phyloP scores from a whole-genome alignment of 164 flowering plant genomes.

The Warburgia ugandensis region DNA sequence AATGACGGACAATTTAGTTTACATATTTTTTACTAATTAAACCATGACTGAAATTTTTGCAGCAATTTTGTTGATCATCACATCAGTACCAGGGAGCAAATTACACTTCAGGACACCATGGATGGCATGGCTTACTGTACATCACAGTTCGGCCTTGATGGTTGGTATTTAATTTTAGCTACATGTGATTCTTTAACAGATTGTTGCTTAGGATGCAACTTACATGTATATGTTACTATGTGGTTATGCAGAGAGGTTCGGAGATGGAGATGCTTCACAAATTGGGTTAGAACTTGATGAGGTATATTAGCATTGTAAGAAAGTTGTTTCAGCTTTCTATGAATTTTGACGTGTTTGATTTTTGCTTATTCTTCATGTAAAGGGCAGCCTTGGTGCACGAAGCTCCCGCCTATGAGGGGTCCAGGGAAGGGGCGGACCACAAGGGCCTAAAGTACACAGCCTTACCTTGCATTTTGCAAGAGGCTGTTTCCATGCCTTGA shows the following conservation, averaged over 20 bases:
- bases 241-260: constrained; percentile 84
- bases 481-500: too few relatives aligned
- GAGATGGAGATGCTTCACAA: constrained; percentile 92
- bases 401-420: too few relatives aligned
- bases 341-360: too few relatives aligned
- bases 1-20: too few relatives aligned
- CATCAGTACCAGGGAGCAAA: constrained; percentile 89
- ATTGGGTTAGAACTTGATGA: constrained; percentile 87
- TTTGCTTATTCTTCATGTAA: too few relatives aligned
- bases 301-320: constrained; percentile 46
- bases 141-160: constrained; percentile 94
- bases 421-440: too few relatives aligned
- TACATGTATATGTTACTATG: background rate
- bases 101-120: constrained; percentile 93
- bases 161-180: constrained; percentile 53
- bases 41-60: constrained; percentile 28
- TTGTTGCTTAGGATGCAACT: too few relatives aligned
- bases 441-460: too few relatives aligned
- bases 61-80: constrained; percentile 97
- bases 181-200: too few relatives aligned
- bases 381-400: too few relatives aligned
- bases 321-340: too few relatives aligned
- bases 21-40: constrained; percentile 5
- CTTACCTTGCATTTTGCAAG: too few relatives aligned
- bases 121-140: constrained; percentile 78